Base-by-base conservation (phyloP, 441 rosid genomes). In the Melastoma candidum region DNA sequence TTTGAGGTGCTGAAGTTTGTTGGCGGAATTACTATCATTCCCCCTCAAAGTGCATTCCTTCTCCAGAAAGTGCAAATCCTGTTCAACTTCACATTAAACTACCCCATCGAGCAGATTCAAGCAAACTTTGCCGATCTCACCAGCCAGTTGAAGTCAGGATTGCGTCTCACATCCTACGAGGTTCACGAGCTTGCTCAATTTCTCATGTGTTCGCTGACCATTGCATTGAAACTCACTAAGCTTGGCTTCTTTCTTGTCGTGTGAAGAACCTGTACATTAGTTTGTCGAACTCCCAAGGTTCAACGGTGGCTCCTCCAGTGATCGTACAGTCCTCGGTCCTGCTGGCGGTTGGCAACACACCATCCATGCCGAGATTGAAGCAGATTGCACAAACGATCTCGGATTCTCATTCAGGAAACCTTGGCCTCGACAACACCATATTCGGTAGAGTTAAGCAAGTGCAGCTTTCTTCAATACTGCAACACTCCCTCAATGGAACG, bases 371-470 rank as follows among this genome's bases (percentile, higher is more conserved):
- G 26, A 83, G 95, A 67, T 61, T 77, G 67, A 85, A 79, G 75
- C 92, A 88, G 61, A 81, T 88, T 72, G 83, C 87, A 52, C 87
- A 88, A 61, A 83, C 95, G 39, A 85, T 88, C 70, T 70, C 78
- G n/a, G 92, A 84, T 46, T 71, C 87, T 45, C 82, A 74, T 59
- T 77, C 92, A 1, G 71, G 59, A 74, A 88, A 88, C 70, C 95
- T 88, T 5, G 96, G 96, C 52, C 72, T 88, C 66, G 83, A 88
- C 62, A 76, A 88, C 71, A 79, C 81, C 8, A 78, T 81, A 47
- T 85, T 88, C 63, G 96, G 96, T 71, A 85, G 68, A 71, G 96
- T 88, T 46, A 83, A 88, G 84, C 89, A 88, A 78, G 95, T 88
- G 58, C 81, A 79, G 46, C 83, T 85, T 32, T 83, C 92, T 13